These are phyloP conservation scores for Backusella psychrophila DNA, from an alignment of 192 early-diverging fungal genomes.

Conservation along the genomic window DNA sequence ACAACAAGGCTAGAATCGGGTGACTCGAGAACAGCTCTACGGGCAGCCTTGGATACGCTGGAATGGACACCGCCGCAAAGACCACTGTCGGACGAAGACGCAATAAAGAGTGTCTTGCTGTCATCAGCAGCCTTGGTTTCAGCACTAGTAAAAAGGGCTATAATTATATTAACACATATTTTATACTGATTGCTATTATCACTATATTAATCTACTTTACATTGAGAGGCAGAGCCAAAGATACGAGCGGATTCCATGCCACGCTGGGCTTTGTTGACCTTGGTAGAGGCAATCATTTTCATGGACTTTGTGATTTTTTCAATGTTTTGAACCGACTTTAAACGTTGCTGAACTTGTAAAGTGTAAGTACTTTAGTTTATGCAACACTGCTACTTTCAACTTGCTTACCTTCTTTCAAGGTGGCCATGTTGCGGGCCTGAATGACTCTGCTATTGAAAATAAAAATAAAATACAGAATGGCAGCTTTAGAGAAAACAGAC, in stretches of 20 bases:
- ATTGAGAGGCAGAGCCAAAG: conserved; percentile 62
- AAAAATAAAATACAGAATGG: neutral
- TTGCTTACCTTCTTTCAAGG: conserved; percentile 81
- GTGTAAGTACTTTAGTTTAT: neutral
- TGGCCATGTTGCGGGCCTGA: conserved; percentile 92
- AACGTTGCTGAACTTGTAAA: conserved; percentile 79
- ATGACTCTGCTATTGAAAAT: conserved; percentile 46
- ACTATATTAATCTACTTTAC: conserved; percentile 38
- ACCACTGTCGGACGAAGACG: conserved; percentile 94
- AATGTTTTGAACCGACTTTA: conserved; percentile 97
- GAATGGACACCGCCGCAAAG: conserved; percentile 99
- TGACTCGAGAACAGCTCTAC: conserved; percentile 57
- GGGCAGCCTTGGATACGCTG: conserved; percentile 83
- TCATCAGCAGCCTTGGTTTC: conserved; percentile 67
- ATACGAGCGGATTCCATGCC: conserved; percentile 84
- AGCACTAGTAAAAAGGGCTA: conserved; percentile 74
- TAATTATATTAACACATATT: neutral
- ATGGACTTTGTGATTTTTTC: conserved; percentile 99
- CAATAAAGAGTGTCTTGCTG: conserved; percentile 71
- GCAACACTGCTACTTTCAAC: neutral
- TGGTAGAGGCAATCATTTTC: conserved; percentile 99
- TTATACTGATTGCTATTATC: too few species aligned
- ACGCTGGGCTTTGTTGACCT: conserved; percentile 88
- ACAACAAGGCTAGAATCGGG: conserved; percentile 65
- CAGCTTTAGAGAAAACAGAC: neutral